Evolutionary conservation across 257 asterid species (phyloP).

Genomic region (Solanum commersonii): DNA sequence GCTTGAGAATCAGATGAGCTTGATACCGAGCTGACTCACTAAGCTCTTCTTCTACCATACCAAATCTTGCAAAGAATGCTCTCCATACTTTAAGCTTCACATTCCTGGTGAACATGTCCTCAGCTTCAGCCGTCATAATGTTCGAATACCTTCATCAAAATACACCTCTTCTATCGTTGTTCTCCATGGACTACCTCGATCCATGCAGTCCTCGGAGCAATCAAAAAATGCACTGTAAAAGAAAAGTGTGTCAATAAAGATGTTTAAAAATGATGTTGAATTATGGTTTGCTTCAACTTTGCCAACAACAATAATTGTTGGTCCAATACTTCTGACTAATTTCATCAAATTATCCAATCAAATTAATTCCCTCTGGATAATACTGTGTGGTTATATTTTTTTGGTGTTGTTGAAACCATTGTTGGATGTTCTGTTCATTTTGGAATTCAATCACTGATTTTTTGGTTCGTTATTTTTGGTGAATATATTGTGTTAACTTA

Average conservation of each 20-base stretch:
- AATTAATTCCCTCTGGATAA: no score
- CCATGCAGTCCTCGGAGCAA: constrained; percentile 39
- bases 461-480: no score
- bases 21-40: constrained; percentile 40
- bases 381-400: no score
- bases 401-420: no score
- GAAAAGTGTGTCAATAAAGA: constrained; percentile 45
- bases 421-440: no score
- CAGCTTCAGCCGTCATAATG: constrained; percentile 40
- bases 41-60: constrained; percentile 37
- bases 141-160: constrained; percentile 43
- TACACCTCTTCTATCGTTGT: constrained; percentile 25
- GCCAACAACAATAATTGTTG: constrained; percentile 36
- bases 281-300: constrained; percentile 68
- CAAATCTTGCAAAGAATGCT: constrained; percentile 34
- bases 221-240: constrained; percentile 33
- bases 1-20: constrained; percentile 31
- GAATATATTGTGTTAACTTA: no score
- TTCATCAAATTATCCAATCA: constrained; percentile 30
- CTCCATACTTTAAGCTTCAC: constrained; percentile 57
- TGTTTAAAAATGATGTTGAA: constrained; percentile 42
- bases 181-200: constrained; percentile 16
- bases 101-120: constrained; percentile 34
- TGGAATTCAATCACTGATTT: no score
- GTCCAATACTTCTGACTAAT: constrained; percentile 26